A percentile compares a stretch with the other conserved stretches of the same genome.
These are phyloP conservation scores for Periconia digitata DNA, from an alignment of 2,329 filamentous ascomycete genomes.

Conservation along the genomic window DNA sequence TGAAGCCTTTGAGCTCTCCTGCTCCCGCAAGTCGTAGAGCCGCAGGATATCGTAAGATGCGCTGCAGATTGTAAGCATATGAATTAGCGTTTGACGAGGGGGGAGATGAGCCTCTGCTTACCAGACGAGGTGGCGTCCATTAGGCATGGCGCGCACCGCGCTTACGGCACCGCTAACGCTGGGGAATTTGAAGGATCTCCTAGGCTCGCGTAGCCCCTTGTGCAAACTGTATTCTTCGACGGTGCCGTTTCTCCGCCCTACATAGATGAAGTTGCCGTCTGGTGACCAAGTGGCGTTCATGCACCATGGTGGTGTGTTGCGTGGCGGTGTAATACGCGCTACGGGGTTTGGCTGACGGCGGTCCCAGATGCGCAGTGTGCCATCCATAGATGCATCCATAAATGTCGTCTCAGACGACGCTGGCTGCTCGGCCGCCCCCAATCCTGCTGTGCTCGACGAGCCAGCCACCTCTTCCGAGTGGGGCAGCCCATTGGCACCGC, in stretches of 20 bases:
- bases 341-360: conserved; percentile 73
- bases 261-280: conserved; percentile 93
- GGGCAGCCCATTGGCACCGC: conserved; percentile 53
- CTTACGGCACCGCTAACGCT: conserved; percentile 87
- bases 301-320: conserved; percentile 88
- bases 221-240: conserved; percentile 94
- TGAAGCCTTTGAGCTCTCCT: conserved; percentile 67
- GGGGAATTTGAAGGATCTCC: conserved; percentile 83
- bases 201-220: conserved; percentile 72
- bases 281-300: conserved; percentile 97
- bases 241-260: conserved; percentile 83
- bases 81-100: background rate
- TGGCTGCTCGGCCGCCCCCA: conserved; percentile 43
- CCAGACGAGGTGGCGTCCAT: conserved; percentile 89
- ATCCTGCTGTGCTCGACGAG: conserved; percentile 15
- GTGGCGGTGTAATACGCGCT: conserved; percentile 73
- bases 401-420: conserved; percentile 75
- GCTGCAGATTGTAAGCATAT: conserved; percentile 48
- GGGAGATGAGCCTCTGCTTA: conserved; percentile 41
- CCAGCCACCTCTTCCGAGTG: conserved; percentile 51
- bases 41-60: conserved; percentile 92
- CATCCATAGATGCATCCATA: conserved; percentile 84
- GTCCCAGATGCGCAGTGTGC: conserved; percentile 92
- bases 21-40: conserved; percentile 81
- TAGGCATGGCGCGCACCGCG: conserved; percentile 86